Base-by-base conservation (phyloP, 441 rosid species). In the Pelargonium cotyledonis region DNA sequence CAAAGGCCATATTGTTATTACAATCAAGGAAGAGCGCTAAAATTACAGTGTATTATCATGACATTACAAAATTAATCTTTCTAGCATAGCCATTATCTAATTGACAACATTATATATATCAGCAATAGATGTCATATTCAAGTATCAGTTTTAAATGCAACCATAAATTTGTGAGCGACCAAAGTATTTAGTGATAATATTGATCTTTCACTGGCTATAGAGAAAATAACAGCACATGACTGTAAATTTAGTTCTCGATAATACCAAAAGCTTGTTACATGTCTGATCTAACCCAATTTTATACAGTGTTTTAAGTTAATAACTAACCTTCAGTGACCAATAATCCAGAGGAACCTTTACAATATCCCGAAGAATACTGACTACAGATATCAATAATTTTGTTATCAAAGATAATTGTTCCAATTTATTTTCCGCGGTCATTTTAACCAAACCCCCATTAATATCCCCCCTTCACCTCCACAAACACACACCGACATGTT, bases 1-100 rank as follows among this genome's bases (percentile, higher is more conserved):
- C 41, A 69, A 60, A 7, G 49, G 43, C n/a, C 65, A 61, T 63
- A 63, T 63, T 29, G 53, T 5, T 65, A 11, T 65, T 43, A 65
- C 68, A 41, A 65, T 64, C n/a, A 61, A 61, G 40, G 65, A 26
- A 23, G 40, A 12, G 35, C 16, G 4, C 65, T 61, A 26, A 31
- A 35, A 60, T 60, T 31, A 14, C 63, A 60, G 26, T 60, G 35
- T 10, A 60, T 60, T 60, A 21, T n/a, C 65, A 26, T 26, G 16
- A 26, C 65, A 11, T 0, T 61, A 29, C 15, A 61, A 61, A 26
- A 61, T 15, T 38, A 61, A 26, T 11, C 65, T 41, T 61, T 12
- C 8, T 57, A 57, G 8, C 62, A 61, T 26, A 61, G 38, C 35
- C 65, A 61, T 23, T 26, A 61, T 26, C 40, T 16, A 61, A 35